Conservation (phyloP, 768 basidiomycete genomes). For the Rhizopogon vesiculosus region DNA sequence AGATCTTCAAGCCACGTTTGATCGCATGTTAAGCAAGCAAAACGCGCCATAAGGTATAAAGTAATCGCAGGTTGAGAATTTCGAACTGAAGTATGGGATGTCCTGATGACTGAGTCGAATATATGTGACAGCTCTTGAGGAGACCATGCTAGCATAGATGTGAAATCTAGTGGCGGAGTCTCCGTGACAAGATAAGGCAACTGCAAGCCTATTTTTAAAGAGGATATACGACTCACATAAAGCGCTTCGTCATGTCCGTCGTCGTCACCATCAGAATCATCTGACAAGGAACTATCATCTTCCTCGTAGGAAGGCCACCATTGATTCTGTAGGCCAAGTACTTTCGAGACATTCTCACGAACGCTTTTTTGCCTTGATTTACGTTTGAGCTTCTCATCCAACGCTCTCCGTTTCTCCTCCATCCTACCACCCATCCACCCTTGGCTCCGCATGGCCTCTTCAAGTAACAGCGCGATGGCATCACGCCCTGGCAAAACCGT, state of each 20-base stretch:
- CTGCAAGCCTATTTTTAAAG: not conserved
- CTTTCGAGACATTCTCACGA: constrained; percentile 52
- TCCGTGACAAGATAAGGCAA: constrained; percentile 28
- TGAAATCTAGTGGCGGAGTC: constrained; percentile 73
- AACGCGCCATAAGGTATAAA: constrained; percentile 86
- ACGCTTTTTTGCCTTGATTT: constrained; percentile 49
- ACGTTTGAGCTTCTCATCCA: constrained; percentile 55
- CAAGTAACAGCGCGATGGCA: constrained; percentile 81
- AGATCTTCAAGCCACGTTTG: constrained; percentile 91
- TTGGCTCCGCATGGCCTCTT: constrained; percentile 82
- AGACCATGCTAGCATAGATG: constrained; percentile 92
- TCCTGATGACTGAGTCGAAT: constrained; percentile 76
- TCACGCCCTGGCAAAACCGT: constrained; percentile 76
- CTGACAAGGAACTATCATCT: constrained; percentile 38
- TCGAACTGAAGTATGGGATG: constrained; percentile 64
- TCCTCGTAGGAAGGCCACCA: constrained; percentile 65
- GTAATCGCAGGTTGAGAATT: constrained; percentile 88
- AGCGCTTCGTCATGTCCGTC: constrained; percentile 46
- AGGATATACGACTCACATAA: constrained; percentile 32
- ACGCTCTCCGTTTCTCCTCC: constrained; percentile 57
- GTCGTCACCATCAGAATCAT: constrained; percentile 43
- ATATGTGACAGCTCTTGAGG: constrained; percentile 72
- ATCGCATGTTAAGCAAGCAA: constrained; percentile 90
- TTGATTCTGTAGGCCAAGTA: constrained; percentile 49
- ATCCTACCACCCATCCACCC: constrained; percentile 80